These are phyloP conservation scores for Themeda triandra DNA, from an alignment of 176 grass and related monocot species.

Conservation along the genomic window DNA sequence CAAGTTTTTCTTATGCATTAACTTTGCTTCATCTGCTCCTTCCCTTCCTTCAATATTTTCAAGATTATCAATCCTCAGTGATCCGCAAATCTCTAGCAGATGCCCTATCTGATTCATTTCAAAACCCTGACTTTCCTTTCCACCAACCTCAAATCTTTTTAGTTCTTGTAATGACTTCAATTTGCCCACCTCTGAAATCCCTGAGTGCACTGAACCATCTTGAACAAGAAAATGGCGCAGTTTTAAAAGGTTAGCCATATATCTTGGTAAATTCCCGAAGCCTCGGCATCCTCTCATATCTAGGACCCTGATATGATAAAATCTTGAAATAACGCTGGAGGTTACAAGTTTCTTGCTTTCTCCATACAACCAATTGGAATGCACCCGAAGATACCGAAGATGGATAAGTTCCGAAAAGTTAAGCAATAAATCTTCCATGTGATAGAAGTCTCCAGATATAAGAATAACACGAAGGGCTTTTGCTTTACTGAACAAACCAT, in stretches of 20 bases:
- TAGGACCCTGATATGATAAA: constrained; percentile 9
- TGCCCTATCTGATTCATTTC: not conserved
- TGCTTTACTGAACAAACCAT: not conserved
- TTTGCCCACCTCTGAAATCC: not conserved
- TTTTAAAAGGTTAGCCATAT: not conserved
- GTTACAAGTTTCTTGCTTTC: not conserved
- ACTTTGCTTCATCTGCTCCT: not conserved
- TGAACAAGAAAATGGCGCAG: not conserved
- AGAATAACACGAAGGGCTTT: not conserved
- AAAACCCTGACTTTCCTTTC: not conserved
- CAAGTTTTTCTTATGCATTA: not conserved
- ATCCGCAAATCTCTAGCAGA: not conserved
- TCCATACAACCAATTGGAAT: not conserved
- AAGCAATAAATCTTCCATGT: not conserved
- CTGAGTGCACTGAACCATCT: not conserved
- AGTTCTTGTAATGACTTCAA: not conserved
- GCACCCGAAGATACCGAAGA: not conserved
- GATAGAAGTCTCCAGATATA: not conserved
- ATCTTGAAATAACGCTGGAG: not conserved
- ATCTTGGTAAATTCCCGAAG: accelerated
- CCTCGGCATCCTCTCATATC: not conserved
- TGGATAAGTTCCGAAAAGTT: not conserved
- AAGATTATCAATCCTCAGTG: not conserved
- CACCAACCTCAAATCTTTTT: not conserved
- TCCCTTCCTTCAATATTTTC: not conserved